Conservation (phyloP, 2,329 filamentous ascomycete species). For the Bipolaris bicolor region DNA sequence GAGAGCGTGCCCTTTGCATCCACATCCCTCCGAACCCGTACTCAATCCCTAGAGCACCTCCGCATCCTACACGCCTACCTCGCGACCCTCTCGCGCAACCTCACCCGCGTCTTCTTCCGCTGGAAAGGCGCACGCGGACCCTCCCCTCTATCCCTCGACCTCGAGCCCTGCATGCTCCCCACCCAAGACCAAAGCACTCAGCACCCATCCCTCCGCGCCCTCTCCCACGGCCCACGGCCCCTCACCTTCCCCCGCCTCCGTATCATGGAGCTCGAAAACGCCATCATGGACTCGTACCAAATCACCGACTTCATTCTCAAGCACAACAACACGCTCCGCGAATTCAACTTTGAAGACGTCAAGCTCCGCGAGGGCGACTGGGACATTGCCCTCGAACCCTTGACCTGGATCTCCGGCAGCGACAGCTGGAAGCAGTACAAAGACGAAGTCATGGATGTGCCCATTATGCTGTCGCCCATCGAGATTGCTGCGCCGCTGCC, state of each 20-base stretch:
- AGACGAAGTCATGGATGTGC: conserved; percentile 51
- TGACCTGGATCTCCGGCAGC: conserved; percentile 57
- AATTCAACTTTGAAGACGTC: conserved; percentile 82
- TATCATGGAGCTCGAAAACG: conserved; percentile 74
- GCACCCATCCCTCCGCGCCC: conserved; percentile 42
- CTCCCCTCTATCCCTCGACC: conserved; percentile 72
- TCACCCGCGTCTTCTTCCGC: conserved; percentile 76
- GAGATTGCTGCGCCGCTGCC: conserved; percentile 12
- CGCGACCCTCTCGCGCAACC: conserved; percentile 67
- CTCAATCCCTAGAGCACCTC: conserved; percentile 68
- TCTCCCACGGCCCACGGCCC: conserved; percentile 49
- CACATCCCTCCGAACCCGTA: conserved; percentile 59
- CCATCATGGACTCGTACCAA: conserved; percentile 72
- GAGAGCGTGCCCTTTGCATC: conserved; percentile 70
- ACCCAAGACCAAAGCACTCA: conserved; percentile 44
- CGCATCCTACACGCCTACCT: conserved; percentile 79
- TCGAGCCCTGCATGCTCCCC: conserved; percentile 72
- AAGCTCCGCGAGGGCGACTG: conserved; percentile 73
- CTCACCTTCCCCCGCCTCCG: conserved; percentile 70
- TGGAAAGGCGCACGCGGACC: conserved; percentile 78
- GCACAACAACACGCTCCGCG: conserved; percentile 71
- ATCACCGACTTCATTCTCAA: conserved; percentile 70
- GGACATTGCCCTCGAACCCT: conserved; percentile 80
- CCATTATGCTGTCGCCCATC: conserved; percentile 46
- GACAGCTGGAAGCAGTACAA: conserved; percentile 52